Percentiles rank a stretch among this genome's conserved stretches.
Conservation (phyloP, 345 rosid genomes). For the Balakata baccata region DNA sequence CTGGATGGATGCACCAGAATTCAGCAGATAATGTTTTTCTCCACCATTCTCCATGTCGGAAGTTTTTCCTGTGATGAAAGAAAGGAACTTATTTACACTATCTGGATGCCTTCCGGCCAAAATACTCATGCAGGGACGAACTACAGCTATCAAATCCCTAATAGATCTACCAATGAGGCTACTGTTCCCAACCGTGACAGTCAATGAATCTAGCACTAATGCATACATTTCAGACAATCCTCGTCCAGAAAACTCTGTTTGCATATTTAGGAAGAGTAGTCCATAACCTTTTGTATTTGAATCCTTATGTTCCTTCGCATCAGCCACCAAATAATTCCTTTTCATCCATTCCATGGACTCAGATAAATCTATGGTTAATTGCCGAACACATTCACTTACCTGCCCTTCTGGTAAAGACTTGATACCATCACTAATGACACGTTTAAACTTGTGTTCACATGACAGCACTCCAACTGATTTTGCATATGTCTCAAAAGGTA, state of each 20-base stretch:
- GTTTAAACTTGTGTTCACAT: constrained; percentile 53
- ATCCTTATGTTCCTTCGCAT: constrained; percentile 22
- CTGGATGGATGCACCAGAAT: constrained; percentile 38
- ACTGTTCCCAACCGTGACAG: constrained; percentile 70
- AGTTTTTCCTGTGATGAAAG: constrained; percentile 45
- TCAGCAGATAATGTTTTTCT: constrained; percentile 19
- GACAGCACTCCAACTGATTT: constrained; percentile 49
- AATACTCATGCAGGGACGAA: constrained; percentile 52
- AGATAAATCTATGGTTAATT: constrained; percentile 55
- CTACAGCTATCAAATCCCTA: constrained; percentile 47
- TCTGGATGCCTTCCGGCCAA: constrained; percentile 47
- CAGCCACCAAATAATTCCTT: constrained; percentile 26
- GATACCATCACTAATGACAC: constrained; percentile 50
- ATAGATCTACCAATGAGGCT: constrained; percentile 54
- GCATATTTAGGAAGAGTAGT: constrained; percentile 34
- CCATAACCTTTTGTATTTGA: constrained; percentile 14
- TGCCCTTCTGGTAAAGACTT: constrained; percentile 88
- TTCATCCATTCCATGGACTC: constrained; percentile 71
- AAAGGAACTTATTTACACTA: constrained; percentile 47
- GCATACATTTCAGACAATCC: constrained; percentile 67
- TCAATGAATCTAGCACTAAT: constrained; percentile 60
- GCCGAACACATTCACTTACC: constrained; percentile 59
- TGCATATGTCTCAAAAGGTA: constrained; percentile 35
- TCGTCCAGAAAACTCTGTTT: constrained; percentile 59
- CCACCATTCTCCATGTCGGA: constrained; percentile 26